Conservation (phyloP, 805 yeast genomes). For the Candida jianshihensis region DNA sequence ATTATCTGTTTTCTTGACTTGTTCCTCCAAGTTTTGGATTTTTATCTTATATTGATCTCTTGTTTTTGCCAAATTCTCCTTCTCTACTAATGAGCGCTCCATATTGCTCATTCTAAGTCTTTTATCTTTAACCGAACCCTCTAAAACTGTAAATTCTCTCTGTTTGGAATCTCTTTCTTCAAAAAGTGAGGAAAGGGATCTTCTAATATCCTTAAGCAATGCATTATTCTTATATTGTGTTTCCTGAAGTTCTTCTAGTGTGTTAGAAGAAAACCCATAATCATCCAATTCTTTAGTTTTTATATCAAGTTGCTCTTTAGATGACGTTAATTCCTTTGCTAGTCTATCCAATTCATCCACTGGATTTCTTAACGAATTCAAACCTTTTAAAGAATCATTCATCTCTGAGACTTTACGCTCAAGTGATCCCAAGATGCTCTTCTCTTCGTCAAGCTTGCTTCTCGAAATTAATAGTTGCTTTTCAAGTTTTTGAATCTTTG, state of each 20-base stretch:
- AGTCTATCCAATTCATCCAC: slow-evolving; percentile 32
- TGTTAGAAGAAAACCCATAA: slow-evolving; percentile 29
- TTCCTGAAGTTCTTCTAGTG: slow-evolving; percentile 41
- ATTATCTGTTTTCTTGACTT: slow-evolving; percentile 13
- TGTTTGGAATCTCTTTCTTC: slow-evolving; percentile 40
- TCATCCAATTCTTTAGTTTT: slow-evolving; percentile 30
- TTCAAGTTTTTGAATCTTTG: slow-evolving; percentile 12
- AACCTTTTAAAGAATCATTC: neutral
- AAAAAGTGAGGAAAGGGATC: slow-evolving; percentile 21
- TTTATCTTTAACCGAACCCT: slow-evolving; percentile 46
- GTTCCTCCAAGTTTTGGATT: slow-evolving; percentile 17
- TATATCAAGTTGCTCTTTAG: slow-evolving; percentile 23
- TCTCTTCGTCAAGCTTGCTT: neutral
- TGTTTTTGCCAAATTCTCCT: slow-evolving; percentile 31
- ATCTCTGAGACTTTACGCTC: slow-evolving; percentile 4
- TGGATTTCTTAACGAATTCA: slow-evolving; percentile 17
- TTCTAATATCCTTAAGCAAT: slow-evolving; percentile 36
- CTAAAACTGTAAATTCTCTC: slow-evolving; percentile 38
- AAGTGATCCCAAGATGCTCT: neutral
- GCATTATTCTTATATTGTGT: slow-evolving; percentile 30
- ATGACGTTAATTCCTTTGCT: slow-evolving; percentile 23
- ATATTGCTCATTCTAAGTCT: slow-evolving; percentile 43
- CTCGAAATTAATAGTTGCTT: neutral
- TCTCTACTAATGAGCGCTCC: slow-evolving; percentile 45
- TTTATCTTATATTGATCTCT: slow-evolving; percentile 30